Evolutionary conservation across 768 basidiomycete genomes (phyloP), one percentile per base, ranked within the genome.

Genomic region (Sarcomyxa edulis): DNA sequence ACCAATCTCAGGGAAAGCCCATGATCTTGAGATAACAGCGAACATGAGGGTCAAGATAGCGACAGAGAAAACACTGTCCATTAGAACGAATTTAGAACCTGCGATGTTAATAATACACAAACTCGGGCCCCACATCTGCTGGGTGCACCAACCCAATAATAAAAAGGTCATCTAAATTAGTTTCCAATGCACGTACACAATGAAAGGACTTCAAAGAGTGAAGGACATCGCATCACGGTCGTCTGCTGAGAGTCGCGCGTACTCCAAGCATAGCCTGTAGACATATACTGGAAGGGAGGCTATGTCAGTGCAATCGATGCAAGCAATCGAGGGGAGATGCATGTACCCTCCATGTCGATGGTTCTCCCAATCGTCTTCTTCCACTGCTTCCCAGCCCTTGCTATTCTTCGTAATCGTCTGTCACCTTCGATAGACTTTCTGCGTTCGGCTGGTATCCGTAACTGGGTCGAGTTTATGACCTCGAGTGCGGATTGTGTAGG

Each of bases 321-420:
- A 39, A 18, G 32, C 32, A 31, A 38, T 37, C 35, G 22, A 32
- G 16, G 29, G 39, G 28, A 29, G 19, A 35, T 35, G 21, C 33
- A 64, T 78, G 46, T 45, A 90, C 91, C 84, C 75, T 97, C 90
- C 87, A 96, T 92, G 63, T 97, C 95, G 39, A 83, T 69, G 39
- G 74, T 79, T 35, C 95, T 63, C 19, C 89, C 90, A 14, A 90
- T 72, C 1, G 79, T 85, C 50, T 77, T 74, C 59, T 86, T 91
- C 95, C 95, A 98, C 42, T 87, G 75, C 53, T 92, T 82, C n/a
- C 95, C 94, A 2, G 92, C 90, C 29, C 81, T 66, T 0, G 95
- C 94, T 26, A 98, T 95, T 48, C 87, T 74, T 26, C 81, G 68
- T 39, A 93, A 62, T 32, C 81, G 72, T 19, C 66, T 65, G 53